Base-by-base conservation (phyloP, 495 filamentous ascomycete species). In the Penicillium angulare region DNA sequence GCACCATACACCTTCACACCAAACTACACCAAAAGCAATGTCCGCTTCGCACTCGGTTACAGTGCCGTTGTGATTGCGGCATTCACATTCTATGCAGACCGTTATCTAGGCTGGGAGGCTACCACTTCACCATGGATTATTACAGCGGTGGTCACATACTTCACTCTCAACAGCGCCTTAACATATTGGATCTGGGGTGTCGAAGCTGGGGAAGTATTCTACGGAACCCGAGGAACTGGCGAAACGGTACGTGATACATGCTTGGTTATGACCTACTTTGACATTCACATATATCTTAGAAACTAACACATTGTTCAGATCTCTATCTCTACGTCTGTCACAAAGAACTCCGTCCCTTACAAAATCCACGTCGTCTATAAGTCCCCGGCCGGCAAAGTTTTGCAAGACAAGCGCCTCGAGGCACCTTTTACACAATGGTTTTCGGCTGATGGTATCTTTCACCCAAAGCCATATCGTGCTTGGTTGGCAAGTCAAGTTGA, bases 31-130 rank as follows among this genome's bases (percentile, higher is more conserved):
- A 84, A 92, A 38, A 82, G 83, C 59, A 90, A 97, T 65, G 78
- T 93, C 35, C 89, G 90, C 41, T 85, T 97, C 33, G 72, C 76
- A 1, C 68, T 98, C 0, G 92, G 95, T 38, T 97, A 93, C 72
- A 68, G 77, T 17, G 90, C 90, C 52, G 89, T 97, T 58, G 64
- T 74, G 20, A 85, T 97, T 55, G 83, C 89, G 15, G 92, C 76
- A 16, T 83, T 82, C 34, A 88, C 86, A 46, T 97, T 97, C 80
- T 85, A 84, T 58, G 90, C 87, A 63, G 93, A 98, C 78, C 95
- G 90, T 71, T 88, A 85, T 56, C 72, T 92, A 26, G 91, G 91
- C 49, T 97, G 92, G 79, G 90, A 96, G 39, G 68, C 69, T 29
- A 92, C 90, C 15, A 92, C 88, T 58, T 75, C 73, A 44, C 80